phyloP scores from a whole-genome alignment of 1,284 basidiomycete species.

The Exobasidium cylindrosporum region DNA sequence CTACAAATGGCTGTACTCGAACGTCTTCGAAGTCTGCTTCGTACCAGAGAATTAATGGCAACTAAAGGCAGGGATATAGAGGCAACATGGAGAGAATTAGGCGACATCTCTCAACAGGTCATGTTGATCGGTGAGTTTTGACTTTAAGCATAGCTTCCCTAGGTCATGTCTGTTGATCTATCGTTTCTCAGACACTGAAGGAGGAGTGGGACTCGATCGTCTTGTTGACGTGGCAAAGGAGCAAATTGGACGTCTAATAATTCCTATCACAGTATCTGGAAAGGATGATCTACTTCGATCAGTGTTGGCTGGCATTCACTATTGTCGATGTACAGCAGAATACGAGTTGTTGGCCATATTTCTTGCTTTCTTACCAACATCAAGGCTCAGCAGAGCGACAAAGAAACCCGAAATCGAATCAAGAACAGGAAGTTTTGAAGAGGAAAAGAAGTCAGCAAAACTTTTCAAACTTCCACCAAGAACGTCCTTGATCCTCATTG shows the following conservation, averaged over 20 bases:
- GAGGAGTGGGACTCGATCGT: background rate
- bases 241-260: background rate
- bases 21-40: background rate
- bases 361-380: background rate
- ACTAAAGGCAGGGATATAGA: background rate
- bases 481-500: background rate
- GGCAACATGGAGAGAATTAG: background rate
- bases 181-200: background rate
- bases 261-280: background rate
- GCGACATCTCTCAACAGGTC: background rate
- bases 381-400: background rate
- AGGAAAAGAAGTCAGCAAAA: background rate
- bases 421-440: background rate
- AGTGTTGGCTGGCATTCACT: background rate
- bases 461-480: background rate
- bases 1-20: background rate
- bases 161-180: background rate
- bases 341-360: background rate
- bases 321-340: background rate
- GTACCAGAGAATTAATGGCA: background rate
- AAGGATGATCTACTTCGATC: background rate
- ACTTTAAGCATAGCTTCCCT: background rate
- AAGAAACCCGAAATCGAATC: background rate
- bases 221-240: background rate
- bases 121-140: background rate